Base-by-base conservation (phyloP, 192 early-diverging fungal species). In the Coemansia sp. region DNA sequence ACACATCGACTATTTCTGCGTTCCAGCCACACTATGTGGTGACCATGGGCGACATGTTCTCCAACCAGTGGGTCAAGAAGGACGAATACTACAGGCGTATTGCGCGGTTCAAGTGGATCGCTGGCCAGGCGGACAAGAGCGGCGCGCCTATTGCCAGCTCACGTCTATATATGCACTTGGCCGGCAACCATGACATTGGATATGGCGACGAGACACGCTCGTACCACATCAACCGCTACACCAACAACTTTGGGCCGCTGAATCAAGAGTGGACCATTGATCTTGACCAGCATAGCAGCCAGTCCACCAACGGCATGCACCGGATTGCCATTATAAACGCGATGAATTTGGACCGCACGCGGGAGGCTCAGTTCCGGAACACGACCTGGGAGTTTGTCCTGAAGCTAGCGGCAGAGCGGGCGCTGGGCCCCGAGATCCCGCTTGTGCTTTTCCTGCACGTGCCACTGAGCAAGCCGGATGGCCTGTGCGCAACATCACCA, bases 131-230 rank as follows among this genome's bases (percentile, higher is more conserved):
- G 21, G 65, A 65, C 25, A 5, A 11, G 12, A 17, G 26, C 8
- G 11, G 2, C 3, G 28, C n/a, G 8, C 29, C 17, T 1, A 1
- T n/a, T 4, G 17, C 20, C 31, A 36, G 53, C 23, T 22, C 57
- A 32, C 62, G 57, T 47, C 23, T 42, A 27, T 56, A 82, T 23
- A 57, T 78, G 36, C 81, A 77, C 35, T 39, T 86, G 31, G 81
- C 82, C 7, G 84, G 84, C 0, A 86, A 86, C 65, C 84, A 86
- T 50, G 84, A 86, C 46, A 84, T 86, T 53, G 84, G 84, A 8
- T 86, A 86, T 58, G 80, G 79, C 43, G 61, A 62, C 30, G 84
- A 86, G 36, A 84, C 82, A 8, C 67, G 63, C 19, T 51, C 62
- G 20, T 50, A 62, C 45, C 75, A 80, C 27, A 50, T 82, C 23